These are phyloP conservation scores for Jacaranda copaia DNA, from an alignment of 257 asterid species.

Conservation along the genomic window DNA sequence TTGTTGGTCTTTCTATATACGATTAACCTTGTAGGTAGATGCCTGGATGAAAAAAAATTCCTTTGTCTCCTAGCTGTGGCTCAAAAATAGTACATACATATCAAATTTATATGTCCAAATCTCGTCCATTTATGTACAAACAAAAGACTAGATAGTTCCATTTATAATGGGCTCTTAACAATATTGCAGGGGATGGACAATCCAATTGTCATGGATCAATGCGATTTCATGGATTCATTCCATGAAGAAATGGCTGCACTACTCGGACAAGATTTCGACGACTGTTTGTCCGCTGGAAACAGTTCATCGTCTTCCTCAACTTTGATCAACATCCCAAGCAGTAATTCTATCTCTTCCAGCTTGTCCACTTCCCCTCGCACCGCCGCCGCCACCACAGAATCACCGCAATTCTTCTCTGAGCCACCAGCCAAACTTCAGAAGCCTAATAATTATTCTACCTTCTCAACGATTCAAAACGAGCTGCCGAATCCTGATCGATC, in stretches of 20 bases:
- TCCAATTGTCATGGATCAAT: constrained; percentile 29
- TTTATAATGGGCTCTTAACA: too few relatives aligned
- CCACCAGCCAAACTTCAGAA: constrained; percentile 44
- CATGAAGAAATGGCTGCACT: constrained; percentile 38
- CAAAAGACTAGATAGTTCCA: too few relatives aligned
- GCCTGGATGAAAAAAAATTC: too few relatives aligned
- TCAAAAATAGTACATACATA: too few relatives aligned
- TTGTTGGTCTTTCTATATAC: too few relatives aligned
- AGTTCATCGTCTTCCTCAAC: constrained; percentile 20
- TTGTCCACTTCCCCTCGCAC: neutral
- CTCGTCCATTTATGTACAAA: too few relatives aligned
- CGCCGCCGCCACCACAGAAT: too few relatives aligned
- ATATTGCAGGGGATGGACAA: constrained; percentile 31
- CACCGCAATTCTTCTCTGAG: too few relatives aligned
- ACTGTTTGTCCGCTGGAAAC: constrained; percentile 6
- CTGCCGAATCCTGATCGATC: neutral
- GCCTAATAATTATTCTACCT: constrained; percentile 34
- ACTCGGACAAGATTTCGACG: constrained; percentile 23
- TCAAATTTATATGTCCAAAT: too few relatives aligned
- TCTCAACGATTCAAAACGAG: constrained; percentile 1
- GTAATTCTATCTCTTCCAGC: constrained; percentile 31
- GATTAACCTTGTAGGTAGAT: too few relatives aligned
- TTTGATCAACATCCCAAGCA: constrained; percentile 32
- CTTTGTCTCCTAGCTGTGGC: too few relatives aligned
- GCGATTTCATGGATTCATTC: constrained; percentile 36